phyloP scores from a whole-genome alignment of 495 filamentous ascomycete genomes.

The Penicillium egyptiacum region DNA sequence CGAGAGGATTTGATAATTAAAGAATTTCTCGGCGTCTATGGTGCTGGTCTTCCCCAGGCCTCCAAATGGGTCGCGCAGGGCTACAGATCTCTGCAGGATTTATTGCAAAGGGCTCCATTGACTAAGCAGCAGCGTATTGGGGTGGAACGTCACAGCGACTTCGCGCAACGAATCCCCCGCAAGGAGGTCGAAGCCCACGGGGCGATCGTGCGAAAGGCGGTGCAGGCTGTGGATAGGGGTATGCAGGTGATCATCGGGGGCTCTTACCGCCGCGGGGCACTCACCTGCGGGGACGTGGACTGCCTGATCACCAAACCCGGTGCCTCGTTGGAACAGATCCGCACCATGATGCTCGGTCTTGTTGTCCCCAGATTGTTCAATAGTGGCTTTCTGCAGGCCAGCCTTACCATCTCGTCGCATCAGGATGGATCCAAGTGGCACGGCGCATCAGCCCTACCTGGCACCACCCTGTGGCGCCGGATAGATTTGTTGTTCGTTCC shows the following conservation, averaged over 20 bases:
- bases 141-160: constrained; percentile 78
- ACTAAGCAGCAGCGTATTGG: constrained; percentile 74
- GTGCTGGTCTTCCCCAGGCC: constrained; percentile 70
- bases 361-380: constrained; percentile 63
- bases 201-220: constrained; percentile 61
- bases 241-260: constrained; percentile 75
- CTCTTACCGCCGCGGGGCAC: constrained; percentile 80
- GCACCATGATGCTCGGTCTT: constrained; percentile 59
- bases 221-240: constrained; percentile 58
- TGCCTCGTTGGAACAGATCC: constrained; percentile 56
- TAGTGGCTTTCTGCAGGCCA: constrained; percentile 59
- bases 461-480: constrained; percentile 63
- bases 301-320: constrained; percentile 75
- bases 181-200: constrained; percentile 72
- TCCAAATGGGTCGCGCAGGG: constrained; percentile 78
- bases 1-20: constrained; percentile 62
- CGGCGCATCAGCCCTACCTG: constrained; percentile 72
- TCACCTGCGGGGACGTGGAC: constrained; percentile 79
- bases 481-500: constrained; percentile 90
- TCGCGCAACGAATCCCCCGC: constrained; percentile 79
- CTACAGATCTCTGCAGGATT: constrained; percentile 70
- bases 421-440: constrained; percentile 76
- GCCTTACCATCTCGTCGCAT: constrained; percentile 47
- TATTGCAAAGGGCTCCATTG: constrained; percentile 63
- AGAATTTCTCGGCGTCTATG: constrained; percentile 75